phyloP scores from a whole-genome alignment of 441 rosid genomes.

The Rhodomyrtus psidioides region DNA sequence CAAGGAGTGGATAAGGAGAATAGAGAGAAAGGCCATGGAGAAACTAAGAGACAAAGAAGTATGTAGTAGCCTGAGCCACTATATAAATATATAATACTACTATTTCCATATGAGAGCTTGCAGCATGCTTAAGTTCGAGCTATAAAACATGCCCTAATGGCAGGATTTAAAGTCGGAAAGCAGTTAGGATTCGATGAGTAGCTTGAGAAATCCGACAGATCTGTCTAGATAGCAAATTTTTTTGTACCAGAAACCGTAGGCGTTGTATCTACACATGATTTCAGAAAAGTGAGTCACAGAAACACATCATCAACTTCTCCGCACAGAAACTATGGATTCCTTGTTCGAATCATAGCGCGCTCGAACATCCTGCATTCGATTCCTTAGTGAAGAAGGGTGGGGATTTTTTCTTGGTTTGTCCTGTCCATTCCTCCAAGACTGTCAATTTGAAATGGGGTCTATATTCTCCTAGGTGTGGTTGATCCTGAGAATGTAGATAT shows the following conservation, averaged over 20 bases:
- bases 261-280: background rate
- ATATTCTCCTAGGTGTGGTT: background rate
- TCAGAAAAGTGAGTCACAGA: background rate
- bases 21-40: slow-evolving; percentile 55
- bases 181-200: background rate
- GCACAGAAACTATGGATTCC: background rate
- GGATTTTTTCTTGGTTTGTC: background rate
- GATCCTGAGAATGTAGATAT: background rate
- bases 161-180: background rate
- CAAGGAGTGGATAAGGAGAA: slow-evolving; percentile 82
- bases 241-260: background rate
- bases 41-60: slow-evolving; percentile 42
- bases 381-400: background rate
- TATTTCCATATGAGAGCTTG: background rate
- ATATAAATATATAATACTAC: slow-evolving; percentile 18
- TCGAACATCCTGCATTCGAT: background rate
- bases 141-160: background rate
- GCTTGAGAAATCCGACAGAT: background rate
- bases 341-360: background rate
- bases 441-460: background rate
- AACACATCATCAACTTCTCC: background rate
- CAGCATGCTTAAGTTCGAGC: background rate
- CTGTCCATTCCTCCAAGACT: background rate
- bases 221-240: background rate
- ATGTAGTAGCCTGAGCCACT: slow-evolving; percentile 33